Evolutionary conservation across 2,329 filamentous ascomycete species (phyloP), one percentile per base, ranked within the genome.

Genomic region (Penicillium vulpinum): DNA sequence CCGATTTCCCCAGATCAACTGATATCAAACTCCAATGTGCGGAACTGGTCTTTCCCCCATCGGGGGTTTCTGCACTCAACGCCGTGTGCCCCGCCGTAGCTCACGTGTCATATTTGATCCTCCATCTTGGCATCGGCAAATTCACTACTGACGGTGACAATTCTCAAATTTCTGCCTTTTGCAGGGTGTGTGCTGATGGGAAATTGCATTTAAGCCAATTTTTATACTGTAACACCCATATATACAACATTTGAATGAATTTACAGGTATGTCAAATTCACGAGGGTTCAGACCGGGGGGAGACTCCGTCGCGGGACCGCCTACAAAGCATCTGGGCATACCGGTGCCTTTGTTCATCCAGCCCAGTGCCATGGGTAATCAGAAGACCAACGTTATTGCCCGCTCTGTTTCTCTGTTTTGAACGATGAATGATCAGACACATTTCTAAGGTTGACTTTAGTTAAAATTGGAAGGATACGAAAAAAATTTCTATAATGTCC

Each of bases 41-140:
- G 62, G 62, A 62, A 59, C 51, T 59, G 44, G 41, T 63, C 50
- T 65, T 67, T 61, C 21, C 64, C 65, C 51, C 52, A 62, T 65
- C 55, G 54, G 48, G 41, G 35, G 28, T 21, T 59, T 48, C 39
- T 64, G 62, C 62, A 35, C 48, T 43, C 13, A 29, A 31, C 33
- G 56, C 44, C 40, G n/a, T 59, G 35, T 57, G 43, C 49, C 46
- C 54, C 50, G 47, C 62, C 62, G 62, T 65, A 65, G 26, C n/a
- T 63, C 62, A 65, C 61, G 61, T 65, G 62, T 13, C 36, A 13
- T 18, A 24, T 26, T 8, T 9, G 18, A 39, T 35, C 5, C 15
- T 35, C 5, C 15, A 8, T 7, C n/a, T 35, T 16, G 31, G 18
- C n/a, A 38, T 39, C 11, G 11, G 3, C 38, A 39, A 39, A 2